These are phyloP conservation scores for Rugosomyces carneus DNA, from an alignment of 1,284 basidiomycete species.

Conservation along the genomic window DNA sequence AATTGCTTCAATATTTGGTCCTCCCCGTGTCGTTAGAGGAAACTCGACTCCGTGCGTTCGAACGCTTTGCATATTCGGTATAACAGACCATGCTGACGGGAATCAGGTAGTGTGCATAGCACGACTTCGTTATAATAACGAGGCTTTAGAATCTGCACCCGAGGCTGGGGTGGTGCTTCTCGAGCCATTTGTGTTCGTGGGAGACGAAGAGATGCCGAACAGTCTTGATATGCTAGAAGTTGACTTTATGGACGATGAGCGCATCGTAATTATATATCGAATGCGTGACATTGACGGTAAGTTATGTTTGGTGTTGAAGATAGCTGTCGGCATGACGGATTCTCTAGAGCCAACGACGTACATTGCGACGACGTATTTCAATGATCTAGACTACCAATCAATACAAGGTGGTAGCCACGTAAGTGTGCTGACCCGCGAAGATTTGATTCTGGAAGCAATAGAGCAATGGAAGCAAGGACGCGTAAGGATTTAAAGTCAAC, in stretches of 20 bases:
- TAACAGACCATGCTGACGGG: conserved; percentile 10
- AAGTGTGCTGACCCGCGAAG: conserved; percentile 50
- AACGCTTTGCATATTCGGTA: conserved; percentile 4
- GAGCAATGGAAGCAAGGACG: conserved; percentile 45
- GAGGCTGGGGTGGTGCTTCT: conserved; percentile 44
- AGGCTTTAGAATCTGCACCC: conserved; percentile 29
- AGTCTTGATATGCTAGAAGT: conserved; percentile 52
- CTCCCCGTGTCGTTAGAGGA: conserved; percentile 31
- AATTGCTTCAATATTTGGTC: conserved; percentile 41
- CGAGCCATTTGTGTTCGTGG: conserved; percentile 40
- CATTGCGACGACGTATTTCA: conserved; percentile 56
- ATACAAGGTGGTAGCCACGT: conserved; percentile 42
- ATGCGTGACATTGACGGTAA: conserved; percentile 36
- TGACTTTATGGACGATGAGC: conserved; percentile 74
- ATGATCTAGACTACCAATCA: conserved; percentile 49
- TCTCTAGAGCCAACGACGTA: conserved; percentile 38
- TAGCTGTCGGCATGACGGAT: conserved; percentile 30
- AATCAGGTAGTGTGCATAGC: conserved; percentile 45
- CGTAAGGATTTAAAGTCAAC: conserved; percentile 30
- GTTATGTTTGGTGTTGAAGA: conserved; percentile 23
- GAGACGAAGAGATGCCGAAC: conserved; percentile 26
- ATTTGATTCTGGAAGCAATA: conserved; percentile 52
- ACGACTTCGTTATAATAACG: conserved; percentile 40
- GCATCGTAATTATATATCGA: conserved; percentile 55
- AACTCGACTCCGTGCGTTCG: conserved; percentile 30